Percentiles rank a stretch among this genome's conserved stretches.
Conservation (phyloP, 768 basidiomycete species). For the Pleurotus citrinopileatus region DNA sequence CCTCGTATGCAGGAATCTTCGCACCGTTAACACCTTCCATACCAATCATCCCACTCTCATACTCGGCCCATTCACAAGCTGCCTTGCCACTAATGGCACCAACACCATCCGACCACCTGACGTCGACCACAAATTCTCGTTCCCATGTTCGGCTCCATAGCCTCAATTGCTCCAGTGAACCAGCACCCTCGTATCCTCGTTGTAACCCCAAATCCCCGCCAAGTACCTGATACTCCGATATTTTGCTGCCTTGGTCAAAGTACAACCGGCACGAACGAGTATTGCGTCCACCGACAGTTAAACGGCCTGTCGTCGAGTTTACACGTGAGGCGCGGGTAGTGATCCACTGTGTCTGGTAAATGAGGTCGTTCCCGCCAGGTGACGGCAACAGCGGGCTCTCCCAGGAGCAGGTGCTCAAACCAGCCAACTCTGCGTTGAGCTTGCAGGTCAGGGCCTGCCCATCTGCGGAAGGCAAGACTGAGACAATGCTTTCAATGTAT, state of each 20-base stretch:
- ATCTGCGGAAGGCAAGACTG: slow-evolving; percentile 49
- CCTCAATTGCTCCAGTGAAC: slow-evolving; percentile 30
- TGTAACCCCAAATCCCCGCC: slow-evolving; percentile 33
- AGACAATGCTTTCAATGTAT: slow-evolving; percentile 41
- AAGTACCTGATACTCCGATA: slow-evolving; percentile 38
- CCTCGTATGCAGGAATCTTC: slow-evolving; percentile 52
- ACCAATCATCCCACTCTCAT: slow-evolving; percentile 40
- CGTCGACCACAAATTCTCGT: slow-evolving; percentile 41
- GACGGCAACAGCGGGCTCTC: slow-evolving; percentile 34
- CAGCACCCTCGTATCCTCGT: slow-evolving; percentile 34
- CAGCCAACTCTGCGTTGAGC: slow-evolving; percentile 21
- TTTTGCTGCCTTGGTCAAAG: slow-evolving; percentile 43
- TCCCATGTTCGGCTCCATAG: slow-evolving; percentile 56
- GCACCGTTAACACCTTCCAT: slow-evolving; percentile 20
- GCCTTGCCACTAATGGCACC: slow-evolving; percentile 31
- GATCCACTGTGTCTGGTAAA: slow-evolving; percentile 36
- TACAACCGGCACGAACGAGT: slow-evolving; percentile 63
- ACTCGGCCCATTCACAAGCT: slow-evolving; percentile 58
- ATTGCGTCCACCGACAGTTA: slow-evolving; percentile 53
- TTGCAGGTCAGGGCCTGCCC: slow-evolving; percentile 31
- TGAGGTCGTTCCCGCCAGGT: slow-evolving; percentile 27
- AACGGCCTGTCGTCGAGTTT: slow-evolving; percentile 40
- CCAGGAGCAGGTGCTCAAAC: slow-evolving; percentile 51
- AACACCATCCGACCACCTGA: slow-evolving; percentile 31
- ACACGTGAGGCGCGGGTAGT: slow-evolving; percentile 36